Percentiles rank a stretch among this genome's conserved stretches.
phyloP scores from a whole-genome alignment of 306 rosid species.

The Cicer bijugum region DNA sequence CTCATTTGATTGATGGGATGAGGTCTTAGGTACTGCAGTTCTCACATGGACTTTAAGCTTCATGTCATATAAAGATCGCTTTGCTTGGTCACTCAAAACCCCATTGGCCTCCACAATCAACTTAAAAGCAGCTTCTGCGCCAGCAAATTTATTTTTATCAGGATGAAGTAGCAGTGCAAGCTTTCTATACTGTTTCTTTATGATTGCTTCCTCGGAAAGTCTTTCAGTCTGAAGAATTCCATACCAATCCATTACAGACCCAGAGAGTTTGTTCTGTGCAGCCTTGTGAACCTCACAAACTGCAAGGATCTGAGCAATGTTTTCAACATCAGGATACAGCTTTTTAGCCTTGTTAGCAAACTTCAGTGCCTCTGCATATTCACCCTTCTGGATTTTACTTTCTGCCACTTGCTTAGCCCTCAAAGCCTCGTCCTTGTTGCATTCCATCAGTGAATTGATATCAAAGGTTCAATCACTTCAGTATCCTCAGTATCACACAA shows the following conservation, averaged over 20 bases:
- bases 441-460: constrained; percentile 66
- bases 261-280: constrained; percentile 53
- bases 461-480: constrained; percentile 39
- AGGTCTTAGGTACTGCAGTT: constrained; percentile 42
- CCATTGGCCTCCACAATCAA: constrained; percentile 80
- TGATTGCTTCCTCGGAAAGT: constrained; percentile 53
- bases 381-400: constrained; percentile 61
- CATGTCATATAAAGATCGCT: constrained; percentile 56
- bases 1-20: constrained; percentile 50
- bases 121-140: constrained; percentile 97
- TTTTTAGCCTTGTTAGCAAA: constrained; percentile 68
- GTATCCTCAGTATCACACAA: constrained; percentile 9
- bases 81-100: constrained; percentile 63
- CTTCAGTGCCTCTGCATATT: constrained; percentile 73
- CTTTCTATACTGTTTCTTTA: constrained; percentile 77
- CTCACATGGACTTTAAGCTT: constrained; percentile 43
- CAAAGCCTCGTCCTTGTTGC: constrained; percentile 89
- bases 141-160: constrained; percentile 84
- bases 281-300: constrained; percentile 74
- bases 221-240: constrained; percentile 62
- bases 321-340: constrained; percentile 67
- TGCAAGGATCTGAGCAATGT: constrained; percentile 63
- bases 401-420: constrained; percentile 78
- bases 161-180: constrained; percentile 89
- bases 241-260: constrained; percentile 73